phyloP scores from a whole-genome alignment of 768 basidiomycete species.

The Vararia minispora region DNA sequence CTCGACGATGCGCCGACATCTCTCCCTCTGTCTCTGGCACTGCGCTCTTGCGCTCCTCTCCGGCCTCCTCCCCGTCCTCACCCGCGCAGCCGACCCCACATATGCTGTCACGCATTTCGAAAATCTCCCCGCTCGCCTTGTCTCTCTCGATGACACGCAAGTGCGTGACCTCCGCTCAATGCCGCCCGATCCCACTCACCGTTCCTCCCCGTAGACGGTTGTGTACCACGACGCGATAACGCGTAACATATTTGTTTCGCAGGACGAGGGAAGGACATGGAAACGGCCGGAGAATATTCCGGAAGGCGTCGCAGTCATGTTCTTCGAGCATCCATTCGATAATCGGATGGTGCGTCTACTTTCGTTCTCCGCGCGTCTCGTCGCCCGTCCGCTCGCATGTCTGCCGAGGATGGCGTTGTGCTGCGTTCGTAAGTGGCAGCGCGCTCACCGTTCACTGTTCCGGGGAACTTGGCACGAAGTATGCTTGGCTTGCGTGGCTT shows the following conservation, averaged over 20 bases:
- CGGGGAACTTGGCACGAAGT: too few species aligned
- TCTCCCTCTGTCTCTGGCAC: background rate
- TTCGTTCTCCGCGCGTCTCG: too few species aligned
- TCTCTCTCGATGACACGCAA: slow-evolving; percentile 89
- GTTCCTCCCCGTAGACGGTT: slow-evolving; percentile 35
- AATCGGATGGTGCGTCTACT: slow-evolving; percentile 26
- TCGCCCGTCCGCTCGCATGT: too few species aligned
- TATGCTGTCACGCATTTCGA: slow-evolving; percentile 43
- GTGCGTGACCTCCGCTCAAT: slow-evolving; percentile 33
- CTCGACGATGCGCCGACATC: too few species aligned
- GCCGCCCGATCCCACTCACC: background rate
- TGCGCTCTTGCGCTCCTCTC: background rate
- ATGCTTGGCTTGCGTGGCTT: too few species aligned
- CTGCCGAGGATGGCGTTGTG: too few species aligned
- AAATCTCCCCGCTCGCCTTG: slow-evolving; percentile 64
- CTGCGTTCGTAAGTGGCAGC: too few species aligned
- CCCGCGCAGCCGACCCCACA: slow-evolving; percentile 36
- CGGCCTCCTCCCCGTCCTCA: background rate
- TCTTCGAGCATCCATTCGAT: slow-evolving; percentile 83
- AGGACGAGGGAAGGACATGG: slow-evolving; percentile 81
- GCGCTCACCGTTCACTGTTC: too few species aligned
- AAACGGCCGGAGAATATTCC: slow-evolving; percentile 33
- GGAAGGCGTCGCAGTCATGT: slow-evolving; percentile 52
- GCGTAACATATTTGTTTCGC: slow-evolving; percentile 65
- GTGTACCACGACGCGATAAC: slow-evolving; percentile 70